Evolutionary conservation across 805 yeast genomes (phyloP), one percentile per base, ranked within the genome.

Genomic region (Yarrowia sp.): DNA sequence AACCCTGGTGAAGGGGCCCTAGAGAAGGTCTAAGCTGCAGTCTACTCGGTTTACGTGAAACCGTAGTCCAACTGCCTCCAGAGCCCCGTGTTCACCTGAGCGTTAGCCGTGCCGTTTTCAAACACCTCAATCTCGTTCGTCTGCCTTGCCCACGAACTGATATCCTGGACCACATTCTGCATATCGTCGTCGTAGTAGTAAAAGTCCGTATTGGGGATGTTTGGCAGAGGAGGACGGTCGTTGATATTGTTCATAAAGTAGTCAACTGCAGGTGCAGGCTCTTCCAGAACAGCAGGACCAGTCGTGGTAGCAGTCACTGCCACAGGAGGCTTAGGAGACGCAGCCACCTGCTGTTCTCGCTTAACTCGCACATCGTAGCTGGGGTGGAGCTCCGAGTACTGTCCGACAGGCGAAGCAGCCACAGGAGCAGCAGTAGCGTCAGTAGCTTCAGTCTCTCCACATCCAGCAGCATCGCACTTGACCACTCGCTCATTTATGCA

Each of bases 81-180:
- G 14, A 59, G 35, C 16, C 65, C 65, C 5, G 64, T 67, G 71
- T 71, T 70, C 65, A 68, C 65, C 52, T 70, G 55, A 22, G 68
- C 71, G 35, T 53, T 53, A 14, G 59, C 40, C 22, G 71, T 52
- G 41, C 70, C 63, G 66, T 68, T 65, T 16, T 65, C 66, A 40
- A 66, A 42, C 19, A 58, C 70, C 40, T 48, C 50, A 8, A 56
- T 45, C 38, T 70, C 70, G 64, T 53, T 70, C 4, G 67, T 52
- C 52, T 59, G 67, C 32, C 71, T 56, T 2, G 75, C 74, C 75
- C 75, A 73, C 15, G 73, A 68, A 5, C 76, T 74, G 36, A 74
- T 74, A 56, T 73, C 75, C 69, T 74, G 76, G 11, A 74, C 74
- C 75, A 74, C 73, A 49, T 74, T 74, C 59, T 69, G 72, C 70